These are phyloP conservation scores for Magnusiomyces fungicola DNA, from an alignment of 1,139 yeast genomes.

Conservation along the genomic window DNA sequence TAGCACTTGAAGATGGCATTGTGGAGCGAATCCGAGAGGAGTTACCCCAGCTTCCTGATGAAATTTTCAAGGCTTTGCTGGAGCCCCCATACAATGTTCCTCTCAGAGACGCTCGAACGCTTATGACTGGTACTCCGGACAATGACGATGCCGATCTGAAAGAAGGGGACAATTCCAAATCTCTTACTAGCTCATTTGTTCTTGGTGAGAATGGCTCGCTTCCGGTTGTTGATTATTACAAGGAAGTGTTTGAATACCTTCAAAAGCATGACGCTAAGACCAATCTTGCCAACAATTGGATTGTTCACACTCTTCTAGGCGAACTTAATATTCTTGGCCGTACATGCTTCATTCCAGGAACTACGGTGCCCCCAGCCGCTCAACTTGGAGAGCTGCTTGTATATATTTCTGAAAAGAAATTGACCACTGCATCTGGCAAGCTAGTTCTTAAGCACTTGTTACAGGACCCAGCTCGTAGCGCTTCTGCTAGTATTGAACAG, in stretches of 20 bases:
- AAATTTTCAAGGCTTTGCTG: slow-evolving; percentile 43
- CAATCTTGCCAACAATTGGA: slow-evolving; percentile 61
- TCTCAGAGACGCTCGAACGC: slow-evolving; percentile 62
- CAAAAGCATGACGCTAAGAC: slow-evolving; percentile 19
- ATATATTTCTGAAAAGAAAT: slow-evolving; percentile 33
- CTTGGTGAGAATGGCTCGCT: slow-evolving; percentile 4
- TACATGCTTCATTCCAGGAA: slow-evolving; percentile 27
- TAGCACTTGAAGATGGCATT: slow-evolving; percentile 42
- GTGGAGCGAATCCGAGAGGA: slow-evolving; percentile 33
- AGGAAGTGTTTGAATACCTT: slow-evolving; percentile 35
- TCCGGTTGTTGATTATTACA: slow-evolving; percentile 44
- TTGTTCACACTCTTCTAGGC: slow-evolving; percentile 76
- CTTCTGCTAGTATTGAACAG: slow-evolving; percentile 30
- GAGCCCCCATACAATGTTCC: slow-evolving; percentile 49
- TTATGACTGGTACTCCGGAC: slow-evolving; percentile 34
- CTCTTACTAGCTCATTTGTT: not conserved
- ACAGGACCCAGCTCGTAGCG: slow-evolving; percentile 37
- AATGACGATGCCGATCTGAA: not conserved
- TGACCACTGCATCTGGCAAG: slow-evolving; percentile 58
- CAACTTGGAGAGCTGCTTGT: slow-evolving; percentile 41
- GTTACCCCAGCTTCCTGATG: slow-evolving; percentile 63
- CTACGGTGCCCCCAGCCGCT: slow-evolving; percentile 27
- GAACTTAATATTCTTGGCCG: slow-evolving; percentile 48
- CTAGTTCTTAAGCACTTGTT: slow-evolving; percentile 54
- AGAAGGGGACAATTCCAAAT: not conserved